Evolutionary conservation across 768 basidiomycete species (phyloP).

Genomic region (Russula griseocarnosa): DNA sequence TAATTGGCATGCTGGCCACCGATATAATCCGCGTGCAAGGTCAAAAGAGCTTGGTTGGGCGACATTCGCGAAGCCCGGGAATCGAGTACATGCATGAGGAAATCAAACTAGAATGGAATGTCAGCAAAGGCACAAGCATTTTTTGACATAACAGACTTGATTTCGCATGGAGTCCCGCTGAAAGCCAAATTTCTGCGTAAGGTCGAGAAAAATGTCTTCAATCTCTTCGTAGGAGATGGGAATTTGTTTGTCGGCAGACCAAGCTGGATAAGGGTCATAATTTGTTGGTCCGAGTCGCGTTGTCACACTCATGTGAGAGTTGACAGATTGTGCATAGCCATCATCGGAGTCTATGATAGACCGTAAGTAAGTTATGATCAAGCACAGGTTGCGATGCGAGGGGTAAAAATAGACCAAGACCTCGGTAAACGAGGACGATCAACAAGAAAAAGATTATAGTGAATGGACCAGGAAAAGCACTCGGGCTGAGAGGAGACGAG

Average conservation of each 20-base stretch:
- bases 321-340: slow-evolving; percentile 34
- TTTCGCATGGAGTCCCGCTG: slow-evolving; percentile 95
- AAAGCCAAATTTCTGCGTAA: slow-evolving; percentile 98
- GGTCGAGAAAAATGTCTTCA: slow-evolving; percentile 96
- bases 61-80: slow-evolving; percentile 98
- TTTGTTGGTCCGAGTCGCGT: slow-evolving; percentile 30
- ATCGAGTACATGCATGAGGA: slow-evolving; percentile 96
- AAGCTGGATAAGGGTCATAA: slow-evolving; percentile 85
- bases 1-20: slow-evolving; percentile 99
- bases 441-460: neutral
- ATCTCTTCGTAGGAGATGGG: slow-evolving; percentile 98
- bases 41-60: slow-evolving; percentile 91
- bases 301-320: slow-evolving; percentile 35
- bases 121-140: slow-evolving; percentile 18
- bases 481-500: neutral
- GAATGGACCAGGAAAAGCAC: neutral
- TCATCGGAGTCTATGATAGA: slow-evolving; percentile 34
- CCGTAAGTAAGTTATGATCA: slow-evolving; percentile 23
- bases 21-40: slow-evolving; percentile 97
- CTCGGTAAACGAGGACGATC: neutral
- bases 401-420: neutral
- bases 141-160: slow-evolving; percentile 53
- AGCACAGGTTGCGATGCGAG: slow-evolving; percentile 4
- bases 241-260: slow-evolving; percentile 88
- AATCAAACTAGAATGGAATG: slow-evolving; percentile 70